Base-by-base conservation (phyloP, 371 early-diverging fungal species). In the Mucor velutinosus region DNA sequence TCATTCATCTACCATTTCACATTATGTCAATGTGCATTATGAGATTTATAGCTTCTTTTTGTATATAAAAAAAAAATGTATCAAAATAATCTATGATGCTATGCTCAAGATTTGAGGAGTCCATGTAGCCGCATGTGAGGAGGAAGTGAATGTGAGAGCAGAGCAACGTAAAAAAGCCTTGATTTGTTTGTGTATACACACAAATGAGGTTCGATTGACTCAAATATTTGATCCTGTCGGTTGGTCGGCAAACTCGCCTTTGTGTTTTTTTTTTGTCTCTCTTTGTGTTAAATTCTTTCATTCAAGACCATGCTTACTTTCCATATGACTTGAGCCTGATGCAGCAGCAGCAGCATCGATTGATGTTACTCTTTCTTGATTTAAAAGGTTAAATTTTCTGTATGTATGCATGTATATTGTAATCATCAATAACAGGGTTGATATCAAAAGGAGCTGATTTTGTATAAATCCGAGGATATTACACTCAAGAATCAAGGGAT, bases 21-120 rank as follows among this genome's bases (percentile, higher is more conserved):
- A 51, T 51, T 51, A 51, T 51, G 25, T 51, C 51, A 51, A 51
- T 23, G 11, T 51, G 51, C 51, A 51, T 51, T 2, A 10, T 23
- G 12, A 4, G 6, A 45, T 2, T 17, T 37, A 37, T 37, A 37
- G 37, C 8, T 14, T 37, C 37, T 37, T 37, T 37, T 45, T 45
- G 17, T 19, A 19, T 17, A n/a, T 45, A 19, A 5, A 19, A 45
- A 23, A 25, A 21, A 8, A 37, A 37, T 37, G 37, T 37, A 37
- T 21, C 11, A 21, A 10, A 25, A 25, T 51, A 25, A 51, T 51
- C 23, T 12, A 23, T 23, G 21, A 51, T 51, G 51, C 51, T 51
- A 51, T 51, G 51, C 51, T 51, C 51, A 7, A 51, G 51, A 51
- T 51, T 51, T 25, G 51, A 51, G 51, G 51, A 51, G 51, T 49